Conservation (phyloP, 108 stramenopile species). For the Nannochloropsis oceanica region DNA sequence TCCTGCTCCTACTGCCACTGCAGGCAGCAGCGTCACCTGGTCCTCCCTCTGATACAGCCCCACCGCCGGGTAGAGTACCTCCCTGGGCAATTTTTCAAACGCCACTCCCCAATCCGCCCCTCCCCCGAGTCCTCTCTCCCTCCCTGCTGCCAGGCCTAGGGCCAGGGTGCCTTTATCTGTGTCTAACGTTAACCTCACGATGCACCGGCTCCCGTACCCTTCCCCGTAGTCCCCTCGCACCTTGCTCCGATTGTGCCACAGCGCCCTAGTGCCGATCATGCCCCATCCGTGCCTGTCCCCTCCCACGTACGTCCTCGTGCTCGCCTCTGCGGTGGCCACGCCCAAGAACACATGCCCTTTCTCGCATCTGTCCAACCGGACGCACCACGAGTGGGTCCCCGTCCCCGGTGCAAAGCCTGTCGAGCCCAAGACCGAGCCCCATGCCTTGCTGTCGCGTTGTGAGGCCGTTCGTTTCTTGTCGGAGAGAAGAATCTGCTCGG, state of each 20-base stretch:
- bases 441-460: background rate
- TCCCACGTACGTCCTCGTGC: slow-evolving; percentile 37
- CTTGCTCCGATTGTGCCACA: slow-evolving; percentile 11
- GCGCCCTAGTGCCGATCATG: slow-evolving; percentile 7
- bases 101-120: slow-evolving; percentile 9
- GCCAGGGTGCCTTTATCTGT: background rate
- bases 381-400: slow-evolving; percentile 27
- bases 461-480: background rate
- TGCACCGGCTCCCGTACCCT: background rate
- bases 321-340: slow-evolving; percentile 28
- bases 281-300: slow-evolving; percentile 37
- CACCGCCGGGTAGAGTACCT: slow-evolving; percentile 2
- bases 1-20: background rate
- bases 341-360: slow-evolving; percentile 44
- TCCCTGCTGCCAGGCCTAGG: background rate
- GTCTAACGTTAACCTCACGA: background rate
- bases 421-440: slow-evolving; percentile 27
- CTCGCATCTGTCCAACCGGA: slow-evolving; percentile 34
- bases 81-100: slow-evolving; percentile 6
- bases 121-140: background rate
- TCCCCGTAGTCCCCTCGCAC: slow-evolving; percentile 10
- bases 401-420: slow-evolving; percentile 17
- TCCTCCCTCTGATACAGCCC: slow-evolving; percentile 9
- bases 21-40: background rate
- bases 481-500: background rate